Base-by-base conservation (phyloP, 352 stramenopile species). In the Elongisporangium prolatum region DNA sequence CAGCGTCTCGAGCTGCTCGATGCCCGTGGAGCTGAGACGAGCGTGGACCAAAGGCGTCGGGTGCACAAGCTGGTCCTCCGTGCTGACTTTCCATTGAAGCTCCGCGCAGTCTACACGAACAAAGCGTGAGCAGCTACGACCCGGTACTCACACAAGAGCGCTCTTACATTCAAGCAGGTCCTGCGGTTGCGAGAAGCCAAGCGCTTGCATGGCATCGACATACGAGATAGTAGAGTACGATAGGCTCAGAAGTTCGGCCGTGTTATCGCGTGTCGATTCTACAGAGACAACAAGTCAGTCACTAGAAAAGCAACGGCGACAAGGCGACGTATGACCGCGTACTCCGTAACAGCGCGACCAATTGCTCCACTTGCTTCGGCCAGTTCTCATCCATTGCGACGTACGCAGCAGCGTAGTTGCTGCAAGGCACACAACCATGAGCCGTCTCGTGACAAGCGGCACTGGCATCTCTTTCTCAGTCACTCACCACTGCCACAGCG, bases 171-270 rank as follows among this genome's bases (percentile, higher is more conserved):
- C 57, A 17, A 69, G 16, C 17, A 71, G 68, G 8, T 79, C 68
- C n/a, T 74, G 56, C 47, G 77, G 63, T 49, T 82, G 67, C 5
- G 58, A 47, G 49, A 88, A 90, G 1, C 78, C 80, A 4, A 90
- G 61, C 0, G 77, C 80, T 17, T 77, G 28, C 3, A 65, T 57
- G 0, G 64, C 64, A 48, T 90, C 80, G 20, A 61, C 37, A 22
- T 84, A 64, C 16, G 76, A 72, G 40, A 90, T 81, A 10, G 72
- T 80, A 18, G 80, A 83, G 64, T 90, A 90, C 49, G 77, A 75
- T 6, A 74, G 51, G 69, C 77, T 85, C 56, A 90, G 59, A 16
- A 90, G 65, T 50, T 86, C 69, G 1, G 78, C 69, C 3, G 67
- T 74, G 13, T 59, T 62, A 9, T 85, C 69, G 14, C 80, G 76